Percentiles rank a stretch among this genome's conserved stretches.
These are phyloP conservation scores for Chloranthus sessilifolius DNA, from an alignment of 164 flowering plant genomes.

Conservation along the genomic window DNA sequence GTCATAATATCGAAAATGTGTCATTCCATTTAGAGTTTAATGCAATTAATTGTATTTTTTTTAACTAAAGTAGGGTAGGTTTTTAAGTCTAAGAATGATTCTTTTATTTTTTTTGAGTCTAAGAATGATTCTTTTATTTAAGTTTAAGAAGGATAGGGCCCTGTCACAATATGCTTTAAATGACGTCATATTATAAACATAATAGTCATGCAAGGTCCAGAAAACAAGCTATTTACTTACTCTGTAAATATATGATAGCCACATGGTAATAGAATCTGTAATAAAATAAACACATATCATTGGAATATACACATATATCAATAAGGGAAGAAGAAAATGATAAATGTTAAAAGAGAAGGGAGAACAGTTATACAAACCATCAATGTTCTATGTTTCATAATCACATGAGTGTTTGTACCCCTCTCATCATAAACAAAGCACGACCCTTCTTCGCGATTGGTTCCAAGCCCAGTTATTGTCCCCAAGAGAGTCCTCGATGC, in stretches of 20 bases:
- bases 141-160: too few species aligned
- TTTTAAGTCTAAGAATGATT: too few species aligned
- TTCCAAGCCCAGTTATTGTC: conserved; percentile 65
- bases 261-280: background rate
- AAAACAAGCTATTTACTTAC: background rate
- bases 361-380: conserved; percentile 53
- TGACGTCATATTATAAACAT: too few species aligned
- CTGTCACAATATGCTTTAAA: too few species aligned
- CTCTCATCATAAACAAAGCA: conserved; percentile 57
- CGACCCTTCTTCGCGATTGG: conserved; percentile 71
- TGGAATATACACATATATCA: background rate
- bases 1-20: too few species aligned
- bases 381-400: conserved; percentile 82
- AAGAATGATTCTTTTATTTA: too few species aligned
- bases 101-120: too few species aligned
- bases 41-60: too few species aligned
- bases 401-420: conserved; percentile 73
- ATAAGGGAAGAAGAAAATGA: conserved; percentile 1
- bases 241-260: background rate
- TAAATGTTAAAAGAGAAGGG: background rate
- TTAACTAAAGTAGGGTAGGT: too few species aligned
- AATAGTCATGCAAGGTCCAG: background rate
- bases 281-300: background rate
- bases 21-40: too few species aligned
- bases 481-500: conserved; percentile 52